Base-by-base conservation (phyloP, 2,329 filamentous ascomycete species). In the Ceratocystis diversiconidia region DNA sequence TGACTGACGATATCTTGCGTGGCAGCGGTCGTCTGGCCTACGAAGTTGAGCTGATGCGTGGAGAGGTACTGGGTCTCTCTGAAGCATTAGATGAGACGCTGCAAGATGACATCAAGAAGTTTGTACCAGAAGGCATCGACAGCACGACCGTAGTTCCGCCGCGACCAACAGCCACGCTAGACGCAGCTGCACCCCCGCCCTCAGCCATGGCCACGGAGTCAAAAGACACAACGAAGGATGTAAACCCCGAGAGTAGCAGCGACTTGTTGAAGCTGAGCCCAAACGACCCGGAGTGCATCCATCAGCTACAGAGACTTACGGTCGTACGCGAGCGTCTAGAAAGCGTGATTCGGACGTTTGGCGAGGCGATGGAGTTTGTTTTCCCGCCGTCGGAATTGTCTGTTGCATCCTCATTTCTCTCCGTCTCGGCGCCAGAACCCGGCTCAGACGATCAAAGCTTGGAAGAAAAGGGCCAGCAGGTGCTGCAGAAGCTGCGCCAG, bases 301-400 rank as follows among this genome's bases (percentile, higher is more conserved):
- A 82, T 63, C 87, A 91, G 69, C 80, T 99, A 65, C 88, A 89
- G 70, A 95, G 88, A 15, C 80, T 99, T 46, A 89, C 88, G 2
- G 82, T 88, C 52, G 90, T 97, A 32, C 88, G 92, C 62, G 78
- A 84, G 1, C 87, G 91, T n/a, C 81, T 99, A 17, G 92, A 97
- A 69, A 82, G 85, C 1, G 92, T 97, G 28, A 91, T 97, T 72
- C 88, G 89, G 74, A 88, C 87, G 0, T 99, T 99, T 74, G 92
- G 92, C 50, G 88, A 95, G 71, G 92, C 94, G 41, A 96, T 97
- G 89, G 88, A 95, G 70, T 97, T 95, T 81, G 88, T 90, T 0
- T 85, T 96, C 62, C 90, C 92, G 0, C 92, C 92, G 0, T 95
- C 89, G 0, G 91, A 96, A 72, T 76, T 92, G 12, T 92, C 89